Base-by-base conservation (phyloP, 2,329 filamentous ascomycete species). In the Lachnellula subtilissima region DNA sequence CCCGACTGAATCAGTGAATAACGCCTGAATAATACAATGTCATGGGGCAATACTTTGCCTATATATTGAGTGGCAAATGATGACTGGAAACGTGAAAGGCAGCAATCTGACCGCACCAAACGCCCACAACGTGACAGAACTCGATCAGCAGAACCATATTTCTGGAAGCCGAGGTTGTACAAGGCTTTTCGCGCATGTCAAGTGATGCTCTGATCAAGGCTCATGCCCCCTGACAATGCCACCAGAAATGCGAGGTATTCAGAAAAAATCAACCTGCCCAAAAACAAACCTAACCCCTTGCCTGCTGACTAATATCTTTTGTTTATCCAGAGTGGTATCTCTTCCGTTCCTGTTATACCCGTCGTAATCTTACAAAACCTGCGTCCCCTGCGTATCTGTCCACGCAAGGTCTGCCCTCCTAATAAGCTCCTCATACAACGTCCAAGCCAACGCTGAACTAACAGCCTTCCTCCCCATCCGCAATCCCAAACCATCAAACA, bases 381-480 rank as follows among this genome's bases (percentile, higher is more conserved):
- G 17, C 17, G n/a, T 40, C 15, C 12, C 49, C 11, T 43, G 49
- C 12, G 49, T 37, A 25, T 50, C 40, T n/a, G 22, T 36, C 62
- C 60, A 64, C 37, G 48, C 63, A 50, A 55, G 47, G 51, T 69
- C 84, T 1, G 87, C 88, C 64, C 88, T 80, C 58, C 92, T 78
- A 60, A 97, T 87, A 65, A 97, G 73, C 72, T 97, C 93, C 75
- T 99, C 94, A 69, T 99, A 99, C 42, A 97, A 79, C 9, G 93
- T 97, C 94, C 94, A 99, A 7, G 93, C 93, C 64, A 97, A 78
- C n/a, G 94, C 94, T 52, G 88, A 93, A 72, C 92, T 97, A 46
- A 97, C 74, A 5, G 91, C 93, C 73, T 99, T 99, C 64, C 94
- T 81, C 47, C 86, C 88, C 79, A 97, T 96, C 55, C 94, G 82